Evolutionary conservation across 805 yeast species (phyloP).

Genomic region (Monosporozyma aerobia): DNA sequence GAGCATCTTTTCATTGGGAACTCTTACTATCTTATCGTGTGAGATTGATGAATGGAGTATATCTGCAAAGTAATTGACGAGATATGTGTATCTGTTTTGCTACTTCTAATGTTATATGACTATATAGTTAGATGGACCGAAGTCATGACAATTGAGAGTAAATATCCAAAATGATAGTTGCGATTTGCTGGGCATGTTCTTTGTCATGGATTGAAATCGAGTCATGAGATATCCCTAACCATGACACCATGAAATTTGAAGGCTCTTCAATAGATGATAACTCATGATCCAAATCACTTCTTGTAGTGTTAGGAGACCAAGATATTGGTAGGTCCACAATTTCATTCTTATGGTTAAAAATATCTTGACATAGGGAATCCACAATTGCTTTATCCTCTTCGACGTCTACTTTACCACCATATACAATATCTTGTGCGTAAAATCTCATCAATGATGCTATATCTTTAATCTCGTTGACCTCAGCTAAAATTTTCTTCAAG

Average conservation of each 20-base stretch:
- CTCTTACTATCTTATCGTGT: too few relatives aligned
- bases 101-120: too few relatives aligned
- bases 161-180: background rate
- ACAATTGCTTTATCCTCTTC: constrained; percentile 31
- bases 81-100: too few relatives aligned
- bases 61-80: too few relatives aligned
- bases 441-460: background rate
- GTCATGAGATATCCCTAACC: constrained; percentile 2
- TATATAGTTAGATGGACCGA: too few relatives aligned
- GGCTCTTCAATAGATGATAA: background rate
- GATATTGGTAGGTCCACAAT: background rate
- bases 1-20: too few relatives aligned
- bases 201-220: background rate
- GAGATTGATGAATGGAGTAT: too few relatives aligned
- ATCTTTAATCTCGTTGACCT: background rate
- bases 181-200: background rate
- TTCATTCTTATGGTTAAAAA: constrained; percentile 4
- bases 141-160: background rate
- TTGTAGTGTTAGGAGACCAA: too few relatives aligned
- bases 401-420: constrained; percentile 44
- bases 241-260: background rate
- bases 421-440: constrained; percentile 11
- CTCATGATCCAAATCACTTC: background rate
- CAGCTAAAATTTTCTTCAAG: constrained; percentile 25
- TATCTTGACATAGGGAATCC: constrained; percentile 4